Base-by-base conservation (phyloP, 352 stramenopile genomes). In the Blastocystis sp. region DNA sequence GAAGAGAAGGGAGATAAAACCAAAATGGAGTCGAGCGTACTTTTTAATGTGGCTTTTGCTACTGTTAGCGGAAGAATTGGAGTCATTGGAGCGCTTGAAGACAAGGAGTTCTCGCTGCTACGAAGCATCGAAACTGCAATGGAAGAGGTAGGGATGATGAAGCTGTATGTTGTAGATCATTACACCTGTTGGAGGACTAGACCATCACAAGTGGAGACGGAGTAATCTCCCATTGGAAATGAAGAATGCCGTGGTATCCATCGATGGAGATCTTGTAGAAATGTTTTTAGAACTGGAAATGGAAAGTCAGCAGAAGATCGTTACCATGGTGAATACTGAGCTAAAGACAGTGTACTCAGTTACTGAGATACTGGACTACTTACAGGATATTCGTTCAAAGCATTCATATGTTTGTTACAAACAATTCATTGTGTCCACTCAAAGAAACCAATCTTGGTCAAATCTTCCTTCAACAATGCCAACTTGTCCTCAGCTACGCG, bases 381-480 rank as follows among this genome's bases (percentile, higher is more conserved):
- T 84, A 18, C 73, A 84, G 29, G 54, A 64, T 23, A 68, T 84
- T 54, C 50, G 54, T 29, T 53, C 47, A 1, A 84, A 84, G 41
- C 50, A 84, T 64, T 84, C 8, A 9, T 23, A 20, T 84, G 20
- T 84, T 84, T 84, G 73, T 84, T 50, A 84, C 73, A 84, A 84
- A 84, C 73, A 84, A 29, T 13, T 43, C 45, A 84, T 55, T 34
- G n/a, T 5, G 41, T 84, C 77, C 77, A 88, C 34, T 88, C 77
- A 59, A 76, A 88, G 77, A 88, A 88, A n/a, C 77, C 77, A 37
- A 88, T 88, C 53, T 50, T 53, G 8, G 43, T 56, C 62, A 88
- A 41, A 77, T 88, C 77, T 18, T 53, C 39, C 59, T 76, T 73
- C 18, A 88, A 50, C 47, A 77, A 61, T n/a, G 26, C 77, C 29